Evolutionary conservation across 331 rosid species (phyloP).

Genomic region (Ulmus americana): DNA sequence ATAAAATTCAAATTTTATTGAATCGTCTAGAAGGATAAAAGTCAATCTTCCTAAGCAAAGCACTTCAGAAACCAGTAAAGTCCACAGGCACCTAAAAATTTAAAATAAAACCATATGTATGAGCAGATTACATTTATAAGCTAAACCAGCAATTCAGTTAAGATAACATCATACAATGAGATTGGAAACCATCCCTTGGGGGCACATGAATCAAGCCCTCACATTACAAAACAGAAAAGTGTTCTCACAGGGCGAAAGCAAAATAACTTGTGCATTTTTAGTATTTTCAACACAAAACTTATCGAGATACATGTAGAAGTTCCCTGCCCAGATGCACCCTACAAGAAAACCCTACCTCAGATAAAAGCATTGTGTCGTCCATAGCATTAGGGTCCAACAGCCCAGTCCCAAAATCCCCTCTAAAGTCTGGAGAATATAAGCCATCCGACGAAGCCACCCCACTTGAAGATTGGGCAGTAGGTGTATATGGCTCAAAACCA

Average conservation of each 20-base stretch:
- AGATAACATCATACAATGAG: too few relatives aligned
- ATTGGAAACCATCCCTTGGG: background rate
- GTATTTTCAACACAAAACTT: background rate
- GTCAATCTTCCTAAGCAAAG: too few relatives aligned
- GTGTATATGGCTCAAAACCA: slow-evolving; percentile 64
- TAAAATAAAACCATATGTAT: too few relatives aligned
- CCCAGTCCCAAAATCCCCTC: slow-evolving; percentile 99
- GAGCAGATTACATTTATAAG: too few relatives aligned
- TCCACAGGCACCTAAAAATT: too few relatives aligned
- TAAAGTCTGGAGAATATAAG: slow-evolving; percentile 68
- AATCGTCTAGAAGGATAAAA: too few relatives aligned
- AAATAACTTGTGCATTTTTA: background rate
- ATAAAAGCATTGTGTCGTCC: slow-evolving; percentile 92
- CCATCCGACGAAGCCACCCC: slow-evolving; percentile 62
- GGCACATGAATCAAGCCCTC: background rate
- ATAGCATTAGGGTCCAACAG: slow-evolving; percentile 98
- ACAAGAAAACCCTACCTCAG: slow-evolving; percentile 60
- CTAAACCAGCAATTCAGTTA: too few relatives aligned
- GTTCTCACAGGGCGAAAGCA: background rate
- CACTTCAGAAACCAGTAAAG: too few relatives aligned
- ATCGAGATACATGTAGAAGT: background rate
- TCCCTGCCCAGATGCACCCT: slow-evolving; percentile 8
- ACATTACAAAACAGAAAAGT: background rate
- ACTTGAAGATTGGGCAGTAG: slow-evolving; percentile 59
- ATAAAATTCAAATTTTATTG: too few relatives aligned